These are phyloP conservation scores for Xylaria bambusicola DNA, from an alignment of 495 filamentous ascomycete species.

Conservation along the genomic window DNA sequence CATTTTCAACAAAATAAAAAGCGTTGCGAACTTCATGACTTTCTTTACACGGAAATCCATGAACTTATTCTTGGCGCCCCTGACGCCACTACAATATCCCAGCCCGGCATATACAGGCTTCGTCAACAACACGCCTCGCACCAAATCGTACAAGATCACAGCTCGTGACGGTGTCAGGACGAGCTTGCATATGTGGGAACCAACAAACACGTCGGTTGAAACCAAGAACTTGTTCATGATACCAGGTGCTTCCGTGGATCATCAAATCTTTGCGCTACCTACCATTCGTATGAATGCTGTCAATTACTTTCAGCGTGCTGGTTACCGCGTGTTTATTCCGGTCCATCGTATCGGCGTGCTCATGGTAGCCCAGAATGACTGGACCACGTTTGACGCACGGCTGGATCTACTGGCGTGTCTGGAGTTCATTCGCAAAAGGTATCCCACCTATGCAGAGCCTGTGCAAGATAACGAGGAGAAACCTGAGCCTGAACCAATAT, in stretches of 20 bases:
- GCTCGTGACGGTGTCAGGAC: constrained; percentile 57
- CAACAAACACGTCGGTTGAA: constrained; percentile 36
- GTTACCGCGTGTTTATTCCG: constrained; percentile 59
- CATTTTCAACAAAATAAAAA: constrained; percentile 42
- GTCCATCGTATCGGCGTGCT: constrained; percentile 64
- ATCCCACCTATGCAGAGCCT: constrained; percentile 16
- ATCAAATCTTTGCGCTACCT: constrained; percentile 65
- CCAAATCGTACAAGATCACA: constrained; percentile 40
- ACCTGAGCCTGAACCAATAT: constrained; percentile 45
- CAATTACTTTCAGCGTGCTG: constrained; percentile 62
- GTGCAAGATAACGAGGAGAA: not conserved
- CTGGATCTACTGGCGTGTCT: constrained; percentile 63
- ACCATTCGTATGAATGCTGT: constrained; percentile 66
- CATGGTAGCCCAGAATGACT: constrained; percentile 52
- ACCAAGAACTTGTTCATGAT: constrained; percentile 59
- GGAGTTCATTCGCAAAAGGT: constrained; percentile 50
- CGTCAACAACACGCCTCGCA: constrained; percentile 49
- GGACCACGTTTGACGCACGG: constrained; percentile 63
- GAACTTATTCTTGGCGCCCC: constrained; percentile 56
- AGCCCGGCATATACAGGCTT: constrained; percentile 47
- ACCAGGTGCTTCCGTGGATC: constrained; percentile 63
- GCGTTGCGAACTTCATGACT: constrained; percentile 53
- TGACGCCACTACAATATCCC: constrained; percentile 57
- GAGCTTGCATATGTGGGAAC: constrained; percentile 57
- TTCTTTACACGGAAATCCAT: constrained; percentile 60